phyloP scores from a whole-genome alignment of 768 basidiomycete genomes.

The Mycena capillaripes region DNA sequence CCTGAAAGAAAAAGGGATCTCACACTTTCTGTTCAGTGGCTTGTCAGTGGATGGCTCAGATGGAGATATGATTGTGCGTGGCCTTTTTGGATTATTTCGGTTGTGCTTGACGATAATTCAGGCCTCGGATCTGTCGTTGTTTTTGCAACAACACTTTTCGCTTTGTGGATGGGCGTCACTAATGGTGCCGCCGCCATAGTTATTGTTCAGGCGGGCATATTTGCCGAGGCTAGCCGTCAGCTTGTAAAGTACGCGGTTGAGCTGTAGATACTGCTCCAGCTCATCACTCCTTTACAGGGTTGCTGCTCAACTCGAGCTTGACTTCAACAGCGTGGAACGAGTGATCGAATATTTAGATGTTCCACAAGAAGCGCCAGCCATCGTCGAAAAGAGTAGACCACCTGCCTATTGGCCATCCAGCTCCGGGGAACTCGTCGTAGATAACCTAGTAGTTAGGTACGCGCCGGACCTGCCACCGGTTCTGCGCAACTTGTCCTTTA shows the following conservation, averaged over 20 bases:
- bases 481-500: constrained; percentile 70
- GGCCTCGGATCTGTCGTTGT: constrained; percentile 81
- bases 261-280: constrained; percentile 1
- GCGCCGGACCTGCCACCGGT: constrained; percentile 73
- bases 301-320: constrained; percentile 77
- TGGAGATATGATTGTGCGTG: constrained; percentile 77
- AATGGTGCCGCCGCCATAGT: constrained; percentile 79
- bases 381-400: constrained; percentile 68
- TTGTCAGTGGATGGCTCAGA: constrained; percentile 76
- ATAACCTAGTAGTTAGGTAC: constrained; percentile 74
- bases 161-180: constrained; percentile 67
- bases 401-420: constrained; percentile 82
- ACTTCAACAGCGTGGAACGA: constrained; percentile 83
- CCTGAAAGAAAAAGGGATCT: constrained; percentile 33
- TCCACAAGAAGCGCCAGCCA: constrained; percentile 76
- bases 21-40: constrained; percentile 59
- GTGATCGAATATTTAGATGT: constrained; percentile 79
- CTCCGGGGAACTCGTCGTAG: constrained; percentile 68
- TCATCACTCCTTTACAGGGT: constrained; percentile 55
- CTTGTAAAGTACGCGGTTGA: constrained; percentile 63
- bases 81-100: neutral
- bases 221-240: constrained; percentile 77
- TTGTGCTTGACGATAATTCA: constrained; percentile 35
- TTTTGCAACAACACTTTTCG: constrained; percentile 77
- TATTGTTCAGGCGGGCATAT: constrained; percentile 78